Evolutionary conservation across 148 eudicot species (phyloP).

Genomic region (Spergularia marina): DNA sequence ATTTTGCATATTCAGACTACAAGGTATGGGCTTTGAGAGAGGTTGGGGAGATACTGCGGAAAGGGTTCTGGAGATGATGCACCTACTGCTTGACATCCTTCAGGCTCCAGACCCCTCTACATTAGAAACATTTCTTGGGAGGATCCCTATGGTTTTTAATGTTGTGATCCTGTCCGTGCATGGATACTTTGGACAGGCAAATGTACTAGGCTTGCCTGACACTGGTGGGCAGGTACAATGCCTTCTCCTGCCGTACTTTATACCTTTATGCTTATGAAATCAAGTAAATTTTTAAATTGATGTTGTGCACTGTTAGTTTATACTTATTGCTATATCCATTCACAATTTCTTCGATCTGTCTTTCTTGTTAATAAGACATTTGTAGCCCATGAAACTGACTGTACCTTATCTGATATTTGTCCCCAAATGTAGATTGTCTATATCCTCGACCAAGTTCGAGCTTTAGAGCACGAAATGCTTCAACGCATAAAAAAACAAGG

Average conservation of each 20-base stretch:
- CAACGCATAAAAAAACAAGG: constrained; percentile 73
- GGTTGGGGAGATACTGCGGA: constrained; percentile 95
- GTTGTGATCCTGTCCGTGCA: constrained; percentile 85
- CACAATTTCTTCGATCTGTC: neutral
- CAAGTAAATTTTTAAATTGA: neutral
- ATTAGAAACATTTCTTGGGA: constrained; percentile 86
- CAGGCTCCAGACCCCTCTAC: constrained; percentile 95
- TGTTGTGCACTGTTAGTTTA: neutral
- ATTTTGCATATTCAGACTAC: constrained; percentile 44
- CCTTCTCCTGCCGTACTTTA: neutral
- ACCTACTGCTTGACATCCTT: constrained; percentile 81
- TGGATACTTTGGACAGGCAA: constrained; percentile 98
- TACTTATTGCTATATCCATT: neutral
- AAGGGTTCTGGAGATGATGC: constrained; percentile 83
- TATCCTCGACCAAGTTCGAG: constrained; percentile 97
- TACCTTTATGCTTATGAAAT: neutral
- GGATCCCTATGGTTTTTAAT: constrained; percentile 93
- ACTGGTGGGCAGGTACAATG: constrained; percentile 93
- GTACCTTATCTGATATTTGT: neutral
- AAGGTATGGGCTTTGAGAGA: constrained; percentile 92
- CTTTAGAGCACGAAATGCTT: constrained; percentile 87
- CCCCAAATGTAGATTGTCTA: constrained; percentile 67
- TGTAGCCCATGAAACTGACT: neutral
- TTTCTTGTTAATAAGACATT: neutral
- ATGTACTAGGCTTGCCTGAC: constrained; percentile 96